Percentiles rank a stretch among this genome's conserved stretches.
phyloP scores from a whole-genome alignment of 2,329 filamentous ascomycete genomes.

The Parafenestella ontariensis region DNA sequence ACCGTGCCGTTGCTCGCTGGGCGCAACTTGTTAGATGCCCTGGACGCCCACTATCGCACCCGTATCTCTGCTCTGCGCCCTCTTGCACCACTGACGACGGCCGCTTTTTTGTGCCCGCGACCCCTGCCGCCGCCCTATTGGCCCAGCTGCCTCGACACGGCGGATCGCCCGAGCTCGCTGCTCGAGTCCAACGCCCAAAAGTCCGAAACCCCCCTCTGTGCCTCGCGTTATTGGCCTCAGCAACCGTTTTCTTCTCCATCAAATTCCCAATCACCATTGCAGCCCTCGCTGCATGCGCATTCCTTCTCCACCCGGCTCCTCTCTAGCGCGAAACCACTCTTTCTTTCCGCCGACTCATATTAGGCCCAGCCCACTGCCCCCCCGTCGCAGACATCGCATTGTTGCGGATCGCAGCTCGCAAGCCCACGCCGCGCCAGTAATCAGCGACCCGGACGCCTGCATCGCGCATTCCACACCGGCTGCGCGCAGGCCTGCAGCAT shows the following conservation, averaged over 20 bases:
- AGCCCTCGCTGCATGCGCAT: conserved; percentile 36
- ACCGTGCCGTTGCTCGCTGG: conserved; percentile 4
- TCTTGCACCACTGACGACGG: conserved; percentile 7
- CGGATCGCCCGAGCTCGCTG: conserved; percentile 27
- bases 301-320: conserved; percentile 20
- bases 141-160: conserved; percentile 16
- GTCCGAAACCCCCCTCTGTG: conserved; percentile 15
- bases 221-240: conserved; percentile 37
- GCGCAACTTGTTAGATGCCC: conserved; percentile 8
- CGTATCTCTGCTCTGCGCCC: not conserved
- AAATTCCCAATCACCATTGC: conserved; percentile 21
- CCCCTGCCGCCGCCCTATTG: conserved; percentile 24
- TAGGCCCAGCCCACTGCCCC: conserved; percentile 22
- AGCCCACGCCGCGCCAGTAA: conserved; percentile 9
- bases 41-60: not conserved
- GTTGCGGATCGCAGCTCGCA: conserved; percentile 13
- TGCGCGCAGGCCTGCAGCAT: conserved; percentile 15
- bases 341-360: conserved; percentile 23
- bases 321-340: conserved; percentile 34
- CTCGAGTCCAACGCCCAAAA: conserved; percentile 35
- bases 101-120: not conserved
- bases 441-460: conserved; percentile 18
- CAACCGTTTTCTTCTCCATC: conserved; percentile 23
- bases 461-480: conserved; percentile 17
- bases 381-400: conserved; percentile 6